Conservation (phyloP, 2,329 filamentous ascomycete genomes). For the Fusarium haematococcum region DNA sequence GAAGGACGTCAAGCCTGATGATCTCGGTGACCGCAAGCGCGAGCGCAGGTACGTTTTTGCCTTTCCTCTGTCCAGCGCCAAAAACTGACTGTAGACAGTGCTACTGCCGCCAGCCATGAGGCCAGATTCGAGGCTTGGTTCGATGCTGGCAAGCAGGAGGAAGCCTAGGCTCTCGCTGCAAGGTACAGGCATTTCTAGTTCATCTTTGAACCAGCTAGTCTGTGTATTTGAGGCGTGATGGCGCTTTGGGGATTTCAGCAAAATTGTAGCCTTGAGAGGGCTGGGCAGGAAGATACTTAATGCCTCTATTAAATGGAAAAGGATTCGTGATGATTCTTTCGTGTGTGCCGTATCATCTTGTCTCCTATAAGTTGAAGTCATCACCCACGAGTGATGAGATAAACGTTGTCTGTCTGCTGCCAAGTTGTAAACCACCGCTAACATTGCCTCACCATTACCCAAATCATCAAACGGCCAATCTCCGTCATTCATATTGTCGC, state of each 20-base stretch:
- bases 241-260: background rate
- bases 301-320: background rate
- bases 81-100: slow-evolving; percentile 24
- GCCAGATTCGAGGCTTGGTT: slow-evolving; percentile 30
- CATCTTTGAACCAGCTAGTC: background rate
- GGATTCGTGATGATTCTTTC: background rate
- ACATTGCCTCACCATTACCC: background rate
- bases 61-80: background rate
- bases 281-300: background rate
- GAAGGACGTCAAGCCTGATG: slow-evolving; percentile 33
- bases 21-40: slow-evolving; percentile 4
- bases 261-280: background rate
- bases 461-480: background rate
- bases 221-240: background rate
- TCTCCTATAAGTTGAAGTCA: background rate
- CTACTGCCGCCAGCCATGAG: slow-evolving; percentile 17
- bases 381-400: background rate
- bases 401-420: background rate
- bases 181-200: background rate
- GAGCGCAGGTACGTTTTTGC: slow-evolving; percentile 33
- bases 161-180: background rate
- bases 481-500: background rate
- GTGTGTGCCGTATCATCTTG: background rate
- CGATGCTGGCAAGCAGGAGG: background rate
- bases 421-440: background rate